Base-by-base conservation (phyloP, 495 filamentous ascomycete species). In the Thermochaetoides thermophila region DNA sequence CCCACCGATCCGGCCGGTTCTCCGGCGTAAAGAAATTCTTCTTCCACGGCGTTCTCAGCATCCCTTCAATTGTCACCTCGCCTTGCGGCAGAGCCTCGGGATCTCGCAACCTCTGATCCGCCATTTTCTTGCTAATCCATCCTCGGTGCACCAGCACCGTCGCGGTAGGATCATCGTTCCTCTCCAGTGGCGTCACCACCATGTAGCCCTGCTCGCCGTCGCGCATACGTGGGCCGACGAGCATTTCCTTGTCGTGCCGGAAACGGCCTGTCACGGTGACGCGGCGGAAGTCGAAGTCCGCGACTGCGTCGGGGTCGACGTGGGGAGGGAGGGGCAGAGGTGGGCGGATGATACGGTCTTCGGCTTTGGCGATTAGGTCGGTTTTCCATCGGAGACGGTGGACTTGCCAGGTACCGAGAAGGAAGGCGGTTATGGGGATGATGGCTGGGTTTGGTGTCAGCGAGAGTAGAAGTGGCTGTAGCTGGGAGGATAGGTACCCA, bases 11-110 rank as follows among this genome's bases (percentile, higher is more conserved):
- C 0, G 86, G 85, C 38, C 71, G 61, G 45, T 96, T 97, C 0
- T 76, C 75, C 0, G 89, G 89, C 37, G 89, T 97, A 48, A 97
- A 97, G 68, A 85, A 77, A 49, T 97, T 97, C 69, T 84, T 91
- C 68, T 84, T 81, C 76, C 82, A 91, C 18, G 91, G 87, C 61
- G 85, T 73, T 34, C 89, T 58, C 49, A 97, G 53, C 49, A 97
- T 50, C 3, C 89, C 89, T 50, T 91, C 74, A 2, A 96, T 73
- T 5, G 63, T 69, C 3, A 97, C 76, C 45, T 73, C 69, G 0
- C 69, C 81, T 20, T 49, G 47, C 2, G 74, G 74, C 32, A 95
- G 37, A 3, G 71, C 68, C 17, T 69, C 64, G 6, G 61, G 57
- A 16, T 53, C 53, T 16, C 85, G 56, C 31, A 64, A 64, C 44